phyloP scores from a whole-genome alignment of 495 filamentous ascomycete species.

The Tuber brumale region DNA sequence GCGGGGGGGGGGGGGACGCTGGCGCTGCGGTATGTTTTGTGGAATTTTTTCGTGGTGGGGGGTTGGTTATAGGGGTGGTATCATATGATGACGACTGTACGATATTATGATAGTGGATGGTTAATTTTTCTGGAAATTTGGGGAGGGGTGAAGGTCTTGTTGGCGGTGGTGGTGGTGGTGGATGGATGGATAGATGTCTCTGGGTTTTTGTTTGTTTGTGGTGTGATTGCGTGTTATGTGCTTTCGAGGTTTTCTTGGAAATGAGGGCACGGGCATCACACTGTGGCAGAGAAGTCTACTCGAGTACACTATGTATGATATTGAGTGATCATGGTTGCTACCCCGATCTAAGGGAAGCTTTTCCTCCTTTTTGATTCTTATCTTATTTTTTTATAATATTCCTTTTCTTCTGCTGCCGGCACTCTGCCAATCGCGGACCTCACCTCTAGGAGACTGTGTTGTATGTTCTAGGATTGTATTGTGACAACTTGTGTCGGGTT shows the following conservation, averaged over 20 bases:
- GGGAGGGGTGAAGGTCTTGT: too few relatives aligned
- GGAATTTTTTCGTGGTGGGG: too few relatives aligned
- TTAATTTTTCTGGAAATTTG: too few relatives aligned
- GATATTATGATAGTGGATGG: too few relatives aligned
- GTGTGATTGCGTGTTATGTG: too few relatives aligned
- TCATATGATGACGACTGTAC: too few relatives aligned
- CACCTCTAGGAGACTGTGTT: neutral
- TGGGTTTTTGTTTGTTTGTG: too few relatives aligned
- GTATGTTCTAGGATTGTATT: neutral
- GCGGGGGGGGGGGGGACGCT: too few relatives aligned
- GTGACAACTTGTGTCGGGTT: neutral
- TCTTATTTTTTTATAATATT: neutral
- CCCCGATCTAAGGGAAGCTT: neutral
- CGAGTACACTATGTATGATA: neutral
- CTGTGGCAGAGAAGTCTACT: neutral
- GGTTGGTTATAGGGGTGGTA: too few relatives aligned
- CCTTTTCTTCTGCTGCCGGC: neutral
- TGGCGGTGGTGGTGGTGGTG: too few relatives aligned
- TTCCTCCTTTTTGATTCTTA: neutral
- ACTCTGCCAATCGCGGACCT: neutral
- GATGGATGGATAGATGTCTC: too few relatives aligned
- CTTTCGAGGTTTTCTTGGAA: neutral
- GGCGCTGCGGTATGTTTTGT: too few relatives aligned
- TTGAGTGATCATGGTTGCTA: neutral
- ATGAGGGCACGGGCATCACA: neutral